A percentile compares a stretch with the other conserved stretches of the same genome.
These are phyloP conservation scores for Nicotiana obtusifolia DNA, from an alignment of 257 asterid genomes.

Conservation along the genomic window DNA sequence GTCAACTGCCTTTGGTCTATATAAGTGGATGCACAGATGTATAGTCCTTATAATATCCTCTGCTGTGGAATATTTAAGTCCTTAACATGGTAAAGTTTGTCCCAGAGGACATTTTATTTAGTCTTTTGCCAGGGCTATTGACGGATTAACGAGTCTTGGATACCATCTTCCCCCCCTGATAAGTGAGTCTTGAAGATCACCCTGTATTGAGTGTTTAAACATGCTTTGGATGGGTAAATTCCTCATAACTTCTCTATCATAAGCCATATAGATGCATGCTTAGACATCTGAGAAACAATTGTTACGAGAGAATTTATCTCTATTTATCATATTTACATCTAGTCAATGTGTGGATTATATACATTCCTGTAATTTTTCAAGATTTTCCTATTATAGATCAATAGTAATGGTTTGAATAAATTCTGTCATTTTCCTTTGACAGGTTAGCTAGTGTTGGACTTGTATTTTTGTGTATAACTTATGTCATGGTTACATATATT, in stretches of 20 bases:
- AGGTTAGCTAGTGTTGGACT: neutral
- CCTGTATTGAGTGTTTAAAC: neutral
- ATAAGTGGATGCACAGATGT: neutral
- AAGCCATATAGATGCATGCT: neutral
- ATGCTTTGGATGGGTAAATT: neutral
- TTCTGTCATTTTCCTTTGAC: neutral
- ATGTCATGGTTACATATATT: neutral
- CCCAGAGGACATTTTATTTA: neutral
- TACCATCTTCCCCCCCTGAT: neutral
- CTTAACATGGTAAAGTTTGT: neutral
- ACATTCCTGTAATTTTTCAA: neutral
- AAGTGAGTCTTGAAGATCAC: neutral
- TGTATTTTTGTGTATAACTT: neutral
- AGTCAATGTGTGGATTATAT: neutral
- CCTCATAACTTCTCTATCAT: neutral
- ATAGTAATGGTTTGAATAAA: neutral
- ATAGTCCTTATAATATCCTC: neutral
- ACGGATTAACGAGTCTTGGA: neutral
- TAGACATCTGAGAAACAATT: neutral
- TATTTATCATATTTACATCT: neutral
- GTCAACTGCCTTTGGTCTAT: neutral
- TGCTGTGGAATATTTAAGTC: neutral
- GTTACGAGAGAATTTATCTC: neutral
- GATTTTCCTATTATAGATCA: neutral
- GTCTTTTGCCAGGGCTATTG: neutral